Evolutionary conservation across 768 basidiomycete genomes (phyloP).

Genomic region (Collybiopsis confluens): DNA sequence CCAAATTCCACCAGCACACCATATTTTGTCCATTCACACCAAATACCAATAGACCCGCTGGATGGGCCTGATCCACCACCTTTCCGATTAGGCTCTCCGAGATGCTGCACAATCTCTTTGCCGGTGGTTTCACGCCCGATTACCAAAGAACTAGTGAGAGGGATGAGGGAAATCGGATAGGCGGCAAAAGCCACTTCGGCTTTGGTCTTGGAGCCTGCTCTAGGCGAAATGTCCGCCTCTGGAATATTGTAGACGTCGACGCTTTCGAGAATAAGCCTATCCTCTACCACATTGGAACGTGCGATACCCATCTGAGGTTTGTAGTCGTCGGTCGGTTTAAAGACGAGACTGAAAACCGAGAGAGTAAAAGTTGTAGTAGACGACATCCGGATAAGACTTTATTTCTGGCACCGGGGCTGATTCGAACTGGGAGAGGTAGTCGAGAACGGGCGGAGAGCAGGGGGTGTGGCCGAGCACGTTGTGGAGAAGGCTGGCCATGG

Average conservation of each 20-base stretch:
- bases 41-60: slow-evolving; percentile 82
- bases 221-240: slow-evolving; percentile 16
- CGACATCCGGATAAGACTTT: slow-evolving; percentile 76
- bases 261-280: slow-evolving; percentile 55
- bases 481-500: slow-evolving; percentile 10
- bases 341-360: slow-evolving; percentile 83
- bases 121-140: slow-evolving; percentile 56
- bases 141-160: slow-evolving; percentile 37
- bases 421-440: slow-evolving; percentile 34
- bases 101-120: slow-evolving; percentile 64
- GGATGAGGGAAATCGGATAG: slow-evolving; percentile 53
- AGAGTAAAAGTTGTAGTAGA: slow-evolving; percentile 81
- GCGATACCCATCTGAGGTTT: slow-evolving; percentile 44
- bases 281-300: slow-evolving; percentile 44
- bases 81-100: slow-evolving; percentile 89
- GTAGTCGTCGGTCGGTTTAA: slow-evolving; percentile 62
- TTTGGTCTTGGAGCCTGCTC: slow-evolving; percentile 30
- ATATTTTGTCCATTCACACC: slow-evolving; percentile 86
- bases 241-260: slow-evolving; percentile 81
- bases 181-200: slow-evolving; percentile 53
- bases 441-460: slow-evolving; percentile 36
- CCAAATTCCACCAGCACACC: slow-evolving; percentile 88
- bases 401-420: slow-evolving; percentile 47
- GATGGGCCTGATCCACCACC: slow-evolving; percentile 87
- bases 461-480: slow-evolving; percentile 52